Percentiles rank a stretch among this genome's conserved stretches.
Conservation (phyloP, 495 filamentous ascomycete genomes). For the Durotheca rogersii region DNA sequence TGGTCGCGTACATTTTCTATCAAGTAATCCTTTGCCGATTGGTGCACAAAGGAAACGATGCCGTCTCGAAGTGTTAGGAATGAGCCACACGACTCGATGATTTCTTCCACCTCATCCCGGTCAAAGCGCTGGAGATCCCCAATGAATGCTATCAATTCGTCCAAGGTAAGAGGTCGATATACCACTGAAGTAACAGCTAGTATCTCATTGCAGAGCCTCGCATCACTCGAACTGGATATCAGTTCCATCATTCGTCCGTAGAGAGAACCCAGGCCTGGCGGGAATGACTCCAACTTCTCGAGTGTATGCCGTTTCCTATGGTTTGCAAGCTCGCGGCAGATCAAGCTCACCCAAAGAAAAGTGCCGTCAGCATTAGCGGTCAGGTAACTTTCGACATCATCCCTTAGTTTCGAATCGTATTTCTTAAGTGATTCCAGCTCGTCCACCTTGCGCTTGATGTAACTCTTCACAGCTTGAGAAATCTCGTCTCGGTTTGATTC, state of each 20-base stretch:
- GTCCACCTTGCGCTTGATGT: conserved; percentile 40
- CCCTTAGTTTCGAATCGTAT: conserved; percentile 14
- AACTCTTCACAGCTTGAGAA: conserved; percentile 31
- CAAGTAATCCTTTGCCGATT: conserved; percentile 48
- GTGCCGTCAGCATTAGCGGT: conserved; percentile 30
- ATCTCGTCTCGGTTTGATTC: conserved; percentile 14
- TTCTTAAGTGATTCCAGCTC: too few species aligned
- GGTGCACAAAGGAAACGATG: conserved; percentile 43
- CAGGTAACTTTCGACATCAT: conserved; percentile 19
- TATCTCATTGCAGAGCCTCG: conserved; percentile 19
- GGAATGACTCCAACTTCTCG: conserved; percentile 14
- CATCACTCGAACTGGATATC: neutral
- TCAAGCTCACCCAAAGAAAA: conserved; percentile 40
- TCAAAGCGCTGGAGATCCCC: neutral
- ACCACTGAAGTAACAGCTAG: conserved; percentile 14
- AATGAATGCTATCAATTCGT: conserved; percentile 16
- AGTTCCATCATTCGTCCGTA: conserved; percentile 32
- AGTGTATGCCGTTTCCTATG: conserved; percentile 5
- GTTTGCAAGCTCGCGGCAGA: conserved; percentile 28
- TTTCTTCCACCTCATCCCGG: neutral
- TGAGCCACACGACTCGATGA: conserved; percentile 35
- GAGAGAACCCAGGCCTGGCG: conserved; percentile 18
- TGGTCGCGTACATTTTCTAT: neutral
- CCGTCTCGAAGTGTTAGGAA: conserved; percentile 35
- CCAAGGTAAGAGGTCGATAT: conserved; percentile 25